These are phyloP conservation scores for Leishmania lainsoni DNA, from an alignment of 208 protist genomes.

Conservation along the genomic window DNA sequence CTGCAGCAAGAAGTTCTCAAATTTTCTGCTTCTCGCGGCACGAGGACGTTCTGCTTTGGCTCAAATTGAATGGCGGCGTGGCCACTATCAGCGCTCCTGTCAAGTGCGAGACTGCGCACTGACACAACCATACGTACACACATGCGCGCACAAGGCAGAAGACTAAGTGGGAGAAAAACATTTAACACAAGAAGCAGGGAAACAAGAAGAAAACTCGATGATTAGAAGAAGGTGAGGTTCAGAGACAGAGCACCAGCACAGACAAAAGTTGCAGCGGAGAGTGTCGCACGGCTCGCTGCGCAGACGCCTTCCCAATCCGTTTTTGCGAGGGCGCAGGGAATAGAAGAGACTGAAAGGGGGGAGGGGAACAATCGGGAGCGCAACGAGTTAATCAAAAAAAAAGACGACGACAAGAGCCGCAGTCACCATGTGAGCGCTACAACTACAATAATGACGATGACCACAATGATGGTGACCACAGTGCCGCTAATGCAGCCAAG, in stretches of 20 bases:
- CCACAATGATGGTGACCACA: slow-evolving; percentile 56
- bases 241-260: not conserved
- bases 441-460: slow-evolving; percentile 61
- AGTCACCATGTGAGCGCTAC: slow-evolving; percentile 30
- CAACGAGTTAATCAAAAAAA: not conserved
- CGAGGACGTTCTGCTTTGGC: not conserved
- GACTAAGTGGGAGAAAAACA: not conserved
- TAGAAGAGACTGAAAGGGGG: not conserved
- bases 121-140: not conserved
- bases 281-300: not conserved
- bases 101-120: not conserved
- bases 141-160: not conserved
- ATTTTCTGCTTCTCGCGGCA: not conserved
- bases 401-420: not conserved
- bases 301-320: not conserved
- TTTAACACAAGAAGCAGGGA: not conserved
- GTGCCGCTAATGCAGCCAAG: slow-evolving; percentile 56
- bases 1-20: not conserved
- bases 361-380: not conserved
- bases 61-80: not conserved
- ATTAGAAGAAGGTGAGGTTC: not conserved
- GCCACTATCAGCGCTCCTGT: not conserved
- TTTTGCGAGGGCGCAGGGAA: not conserved
- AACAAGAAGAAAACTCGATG: not conserved
- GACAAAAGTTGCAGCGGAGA: not conserved